phyloP scores from a whole-genome alignment of 306 rosid species.

The Albizia julibrissin region DNA sequence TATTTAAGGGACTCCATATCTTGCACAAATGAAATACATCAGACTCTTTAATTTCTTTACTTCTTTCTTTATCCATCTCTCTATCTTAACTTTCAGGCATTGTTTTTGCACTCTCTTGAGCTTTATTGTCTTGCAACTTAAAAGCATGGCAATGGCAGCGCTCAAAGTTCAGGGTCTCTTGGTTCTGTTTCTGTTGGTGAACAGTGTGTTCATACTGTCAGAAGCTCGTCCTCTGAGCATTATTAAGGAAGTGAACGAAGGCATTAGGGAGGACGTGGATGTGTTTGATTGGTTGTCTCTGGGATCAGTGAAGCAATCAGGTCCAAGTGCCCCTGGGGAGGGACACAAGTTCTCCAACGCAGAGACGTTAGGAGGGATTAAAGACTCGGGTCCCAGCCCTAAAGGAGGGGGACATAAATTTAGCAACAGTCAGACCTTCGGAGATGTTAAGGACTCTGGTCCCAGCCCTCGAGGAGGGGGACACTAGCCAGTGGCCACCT shows the following conservation, averaged over 20 bases:
- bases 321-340: conserved; percentile 5
- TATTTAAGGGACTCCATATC: conserved; percentile 1
- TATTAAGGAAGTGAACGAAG: conserved; percentile 11
- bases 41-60: no score
- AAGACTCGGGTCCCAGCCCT: conserved; percentile 44
- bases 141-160: conserved; percentile 11
- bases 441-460: conserved; percentile 4
- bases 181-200: conserved; percentile 29
- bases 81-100: not conserved
- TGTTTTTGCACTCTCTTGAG: no score
- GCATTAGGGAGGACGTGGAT: conserved; percentile 11
- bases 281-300: conserved; percentile 49
- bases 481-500: not conserved
- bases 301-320: conserved; percentile 37
- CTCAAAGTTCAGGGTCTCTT: conserved; percentile 12
- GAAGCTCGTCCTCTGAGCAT: conserved; percentile 49
- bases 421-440: not conserved
- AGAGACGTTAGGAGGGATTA: conserved; percentile 36
- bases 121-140: not conserved
- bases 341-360: conserved; percentile 36
- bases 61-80: not conserved
- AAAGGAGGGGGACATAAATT: conserved; percentile 19
- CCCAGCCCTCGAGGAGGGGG: conserved; percentile 3
- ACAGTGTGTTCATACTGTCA: not conserved
- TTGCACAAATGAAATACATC: not conserved